Percentiles rank a stretch among this genome's conserved stretches.
Evolutionary conservation across 352 stramenopile genomes (phyloP).

Genomic region (Blastocystis sp.): DNA sequence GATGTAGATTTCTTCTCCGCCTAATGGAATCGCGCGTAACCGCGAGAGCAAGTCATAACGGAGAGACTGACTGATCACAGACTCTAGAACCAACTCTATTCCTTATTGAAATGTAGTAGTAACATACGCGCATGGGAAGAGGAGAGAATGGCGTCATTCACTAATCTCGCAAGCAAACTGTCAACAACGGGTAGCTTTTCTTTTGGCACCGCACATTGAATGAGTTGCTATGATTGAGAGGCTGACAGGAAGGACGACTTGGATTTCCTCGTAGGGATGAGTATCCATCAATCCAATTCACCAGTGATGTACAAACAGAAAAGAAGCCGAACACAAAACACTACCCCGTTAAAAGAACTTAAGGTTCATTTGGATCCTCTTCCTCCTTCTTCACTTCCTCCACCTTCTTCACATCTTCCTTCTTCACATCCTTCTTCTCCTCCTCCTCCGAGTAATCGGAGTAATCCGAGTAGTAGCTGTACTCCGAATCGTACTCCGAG

Average conservation of each 20-base stretch:
- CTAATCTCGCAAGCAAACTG: too few species aligned
- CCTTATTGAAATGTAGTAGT: too few species aligned
- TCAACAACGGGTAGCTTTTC: too few species aligned
- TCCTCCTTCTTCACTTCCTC: background rate
- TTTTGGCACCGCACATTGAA: too few species aligned
- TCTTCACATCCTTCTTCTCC: constrained; percentile 16
- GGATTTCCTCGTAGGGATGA: background rate
- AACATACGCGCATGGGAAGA: too few species aligned
- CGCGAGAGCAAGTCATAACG: too few species aligned
- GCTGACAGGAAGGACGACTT: background rate
- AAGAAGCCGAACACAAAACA: too few species aligned
- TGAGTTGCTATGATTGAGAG: background rate
- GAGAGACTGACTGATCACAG: too few species aligned
- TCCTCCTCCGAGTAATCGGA: background rate
- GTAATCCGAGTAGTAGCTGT: constrained; percentile 3
- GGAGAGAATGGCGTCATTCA: too few species aligned
- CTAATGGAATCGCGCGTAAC: too few species aligned
- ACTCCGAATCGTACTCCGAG: constrained; percentile 17
- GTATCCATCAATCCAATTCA: background rate
- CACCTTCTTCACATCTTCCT: constrained; percentile 9
- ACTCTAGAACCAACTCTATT: too few species aligned
- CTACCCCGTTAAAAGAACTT: background rate
- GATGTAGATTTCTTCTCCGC: too few species aligned
- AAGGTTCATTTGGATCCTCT: constrained; percentile 46
- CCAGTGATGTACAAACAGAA: background rate